phyloP scores from a whole-genome alignment of 495 filamentous ascomycete genomes.

The Hypoxylon fuscum region DNA sequence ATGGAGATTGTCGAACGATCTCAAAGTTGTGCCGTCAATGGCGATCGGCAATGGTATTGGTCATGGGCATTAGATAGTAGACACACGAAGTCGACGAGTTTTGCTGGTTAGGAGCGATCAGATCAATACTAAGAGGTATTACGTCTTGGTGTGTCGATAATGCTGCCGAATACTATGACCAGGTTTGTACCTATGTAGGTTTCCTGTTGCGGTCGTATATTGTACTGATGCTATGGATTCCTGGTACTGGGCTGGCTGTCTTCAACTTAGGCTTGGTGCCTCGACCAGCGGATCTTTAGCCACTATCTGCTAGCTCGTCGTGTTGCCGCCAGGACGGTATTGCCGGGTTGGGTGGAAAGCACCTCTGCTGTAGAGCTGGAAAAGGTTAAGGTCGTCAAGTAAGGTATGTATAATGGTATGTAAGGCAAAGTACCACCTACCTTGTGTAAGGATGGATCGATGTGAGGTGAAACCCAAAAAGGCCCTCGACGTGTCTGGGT shows the following conservation, averaged over 20 bases:
- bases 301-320: slow-evolving; percentile 10
- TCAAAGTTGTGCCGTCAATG: slow-evolving; percentile 6
- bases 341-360: slow-evolving; percentile 13
- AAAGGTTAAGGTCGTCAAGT: too few relatives aligned
- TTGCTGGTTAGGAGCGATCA: slow-evolving; percentile 2
- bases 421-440: neutral
- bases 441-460: neutral
- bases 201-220: slow-evolving; percentile 6
- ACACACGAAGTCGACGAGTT: neutral
- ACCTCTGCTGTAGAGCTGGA: slow-evolving; percentile 2
- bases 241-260: slow-evolving; percentile 10
- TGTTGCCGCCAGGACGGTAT: slow-evolving; percentile 10
- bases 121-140: neutral
- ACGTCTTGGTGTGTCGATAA: slow-evolving; percentile 4
- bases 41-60: slow-evolving; percentile 11
- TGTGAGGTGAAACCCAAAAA: neutral
- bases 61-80: slow-evolving; percentile 10
- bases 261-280: slow-evolving; percentile 9
- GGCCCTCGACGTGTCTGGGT: neutral
- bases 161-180: too few relatives aligned
- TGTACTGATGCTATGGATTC: slow-evolving; percentile 10
- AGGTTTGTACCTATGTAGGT: too few relatives aligned
- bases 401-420: too few relatives aligned
- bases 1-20: neutral
- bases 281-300: slow-evolving; percentile 12